Conservation (phyloP, 73 alveolate species). For the Symbiodinium pilosum region DNA sequence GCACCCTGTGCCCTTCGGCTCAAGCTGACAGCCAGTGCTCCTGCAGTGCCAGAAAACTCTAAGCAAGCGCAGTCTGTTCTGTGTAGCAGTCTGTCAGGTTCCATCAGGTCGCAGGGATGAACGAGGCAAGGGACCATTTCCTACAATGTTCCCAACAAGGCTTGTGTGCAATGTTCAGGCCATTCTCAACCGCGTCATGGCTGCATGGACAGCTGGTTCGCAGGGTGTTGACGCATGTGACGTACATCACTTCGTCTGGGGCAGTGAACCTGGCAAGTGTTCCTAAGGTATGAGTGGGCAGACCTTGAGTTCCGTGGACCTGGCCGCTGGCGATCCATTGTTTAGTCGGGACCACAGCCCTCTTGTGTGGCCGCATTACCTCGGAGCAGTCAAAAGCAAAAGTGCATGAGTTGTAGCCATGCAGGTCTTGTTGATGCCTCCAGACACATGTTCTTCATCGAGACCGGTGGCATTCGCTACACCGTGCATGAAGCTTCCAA, state of each 20-base stretch:
- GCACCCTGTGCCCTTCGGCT: slow-evolving; percentile 38
- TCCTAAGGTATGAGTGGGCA: slow-evolving; percentile 71
- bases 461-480: slow-evolving; percentile 34
- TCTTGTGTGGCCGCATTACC: no score
- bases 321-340: slow-evolving; percentile 33
- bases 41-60: no score
- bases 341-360: neutral
- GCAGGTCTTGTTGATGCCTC: slow-evolving; percentile 57
- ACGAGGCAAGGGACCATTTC: neutral
- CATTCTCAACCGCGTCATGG: neutral
- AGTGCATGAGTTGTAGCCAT: no score
- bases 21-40: no score
- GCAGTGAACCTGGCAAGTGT: no score
- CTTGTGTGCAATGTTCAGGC: no score
- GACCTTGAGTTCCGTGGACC: slow-evolving; percentile 10
- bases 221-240: neutral
- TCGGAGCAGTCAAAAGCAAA: no score
- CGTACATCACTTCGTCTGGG: no score
- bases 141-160: no score
- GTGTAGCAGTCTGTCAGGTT: neutral
- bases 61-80: no score
- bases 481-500: neutral
- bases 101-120: neutral
- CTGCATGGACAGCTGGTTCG: neutral
- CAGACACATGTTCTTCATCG: slow-evolving; percentile 49